Evolutionary conservation across 208 protist species (phyloP).

Genomic region (Leishmania lainsoni): DNA sequence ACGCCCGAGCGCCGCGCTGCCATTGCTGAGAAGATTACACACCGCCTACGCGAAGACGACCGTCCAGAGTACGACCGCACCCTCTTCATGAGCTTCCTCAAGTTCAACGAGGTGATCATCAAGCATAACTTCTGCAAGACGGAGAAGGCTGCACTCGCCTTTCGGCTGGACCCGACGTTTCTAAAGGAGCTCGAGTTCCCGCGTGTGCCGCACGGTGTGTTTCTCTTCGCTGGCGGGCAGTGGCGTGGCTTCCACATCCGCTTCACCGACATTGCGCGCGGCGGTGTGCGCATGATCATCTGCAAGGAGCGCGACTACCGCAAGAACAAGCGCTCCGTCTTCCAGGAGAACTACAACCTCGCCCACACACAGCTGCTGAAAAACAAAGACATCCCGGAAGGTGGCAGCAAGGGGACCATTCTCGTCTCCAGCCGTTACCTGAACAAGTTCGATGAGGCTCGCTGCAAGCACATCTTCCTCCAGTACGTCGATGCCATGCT

Average conservation of each 20-base stretch:
- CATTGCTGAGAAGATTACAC: conserved; percentile 66
- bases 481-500: conserved; percentile 95
- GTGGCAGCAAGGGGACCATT: conserved; percentile 95
- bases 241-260: conserved; percentile 97
- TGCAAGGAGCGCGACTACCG: conserved; percentile 89
- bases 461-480: conserved; percentile 86
- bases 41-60: conserved; percentile 76
- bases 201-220: conserved; percentile 88
- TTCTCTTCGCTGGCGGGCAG: conserved; percentile 91
- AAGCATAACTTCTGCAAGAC: conserved; percentile 97
- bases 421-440: conserved; percentile 81
- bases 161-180: conserved; percentile 91
- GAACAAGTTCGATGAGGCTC: conserved; percentile 71
- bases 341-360: conserved; percentile 98
- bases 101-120: conserved; percentile 93
- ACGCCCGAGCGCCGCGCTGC: conserved; percentile 52
- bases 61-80: conserved; percentile 65
- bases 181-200: conserved; percentile 82
- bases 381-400: conserved; percentile 98
- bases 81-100: conserved; percentile 87
- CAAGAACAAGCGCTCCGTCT: conserved; percentile 90
- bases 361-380: conserved; percentile 95
- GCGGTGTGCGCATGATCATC: conserved; percentile 96
- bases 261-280: conserved; percentile 95
- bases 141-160: conserved; percentile 90